Base-by-base conservation (phyloP, 768 basidiomycete species). In the Naganishia antarctica region DNA sequence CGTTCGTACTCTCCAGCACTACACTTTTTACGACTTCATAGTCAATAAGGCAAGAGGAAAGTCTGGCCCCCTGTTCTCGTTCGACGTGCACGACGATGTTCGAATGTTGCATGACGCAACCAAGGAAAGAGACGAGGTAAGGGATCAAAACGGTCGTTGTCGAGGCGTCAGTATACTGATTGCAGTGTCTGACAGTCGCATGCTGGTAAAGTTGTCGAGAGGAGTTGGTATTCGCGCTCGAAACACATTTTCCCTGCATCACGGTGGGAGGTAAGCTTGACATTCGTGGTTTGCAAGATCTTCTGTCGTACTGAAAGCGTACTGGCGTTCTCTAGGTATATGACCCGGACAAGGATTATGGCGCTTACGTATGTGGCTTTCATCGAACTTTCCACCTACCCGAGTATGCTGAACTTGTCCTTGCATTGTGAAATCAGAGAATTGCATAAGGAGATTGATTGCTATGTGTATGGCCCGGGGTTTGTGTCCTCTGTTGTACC, bases 21-120 rank as follows among this genome's bases (percentile, higher is more conserved):
- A 97, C 78, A 96, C 93, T 0, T 99, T 99, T 76, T 98, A 97
- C 77, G 90, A 93, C 78, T 98, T 99, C 69, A 96, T 99, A 69
- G 82, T 98, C 71, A 98, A 98, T 82, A 97, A 96, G 79, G 92
- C 93, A 8, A 86, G 96, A 25, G 96, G 96, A 28, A 99, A 99
- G 78, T 96, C 92, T 0, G 96, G 96, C 0, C 96, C 96, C 5
- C 79, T 99, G 61, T 99, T 99, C 81, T 96, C 89, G 77, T 99
- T 99, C 73, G 96, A 99, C 78, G 96, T 98, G 6, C 96, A 99
- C 76, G 96, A 99, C 74, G 96, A 99, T 75, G 90, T 99, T 4
- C 88, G 96, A 18, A 78, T 99, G 68, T 81, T 97, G 23, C 87
- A 90, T 25, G 96, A 99, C 73, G 96, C 94, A 2, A 91, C 92